phyloP scores from a whole-genome alignment of 129 eudicot species.

The Artemisia argyi region DNA sequence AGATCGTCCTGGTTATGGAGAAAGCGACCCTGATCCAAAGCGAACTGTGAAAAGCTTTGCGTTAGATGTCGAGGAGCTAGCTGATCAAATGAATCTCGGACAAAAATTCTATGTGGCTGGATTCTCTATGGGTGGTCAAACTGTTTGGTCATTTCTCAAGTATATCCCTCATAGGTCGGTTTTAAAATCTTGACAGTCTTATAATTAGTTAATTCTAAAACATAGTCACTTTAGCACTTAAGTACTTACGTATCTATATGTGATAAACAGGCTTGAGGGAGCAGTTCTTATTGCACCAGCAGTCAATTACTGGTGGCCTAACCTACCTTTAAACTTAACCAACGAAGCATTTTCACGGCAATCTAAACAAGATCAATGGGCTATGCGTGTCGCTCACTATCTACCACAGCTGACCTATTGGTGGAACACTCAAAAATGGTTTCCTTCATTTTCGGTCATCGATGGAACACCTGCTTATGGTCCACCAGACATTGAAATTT shows the following conservation, averaged over 20 bases:
- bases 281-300: constrained; percentile 69
- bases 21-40: constrained; percentile 72
- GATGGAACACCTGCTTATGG: constrained; percentile 30
- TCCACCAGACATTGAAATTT: constrained; percentile 41
- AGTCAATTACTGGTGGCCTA: constrained; percentile 76
- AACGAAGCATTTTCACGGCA: constrained; percentile 46
- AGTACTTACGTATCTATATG: too few relatives aligned
- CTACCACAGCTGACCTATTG: constrained; percentile 76
- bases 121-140: constrained; percentile 65
- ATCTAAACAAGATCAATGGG: constrained; percentile 61
- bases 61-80: constrained; percentile 67
- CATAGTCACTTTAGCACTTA: too few relatives aligned
- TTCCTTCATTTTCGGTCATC: constrained; percentile 41
- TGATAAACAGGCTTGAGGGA: constrained; percentile 55
- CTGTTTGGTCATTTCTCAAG: constrained; percentile 69
- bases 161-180: neutral
- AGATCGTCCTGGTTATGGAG: constrained; percentile 87
- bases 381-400: constrained; percentile 63
- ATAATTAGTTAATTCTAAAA: too few relatives aligned
- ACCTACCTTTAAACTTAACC: constrained; percentile 58
- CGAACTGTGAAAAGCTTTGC: constrained; percentile 52
- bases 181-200: too few relatives aligned
- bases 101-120: constrained; percentile 64
- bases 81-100: constrained; percentile 71
- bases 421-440: constrained; percentile 76